A percentile compares a stretch with the other conserved stretches of the same genome.
Evolutionary conservation across 2,329 filamentous ascomycete species (phyloP).

Genomic region (Exutisphaerella laricina): DNA sequence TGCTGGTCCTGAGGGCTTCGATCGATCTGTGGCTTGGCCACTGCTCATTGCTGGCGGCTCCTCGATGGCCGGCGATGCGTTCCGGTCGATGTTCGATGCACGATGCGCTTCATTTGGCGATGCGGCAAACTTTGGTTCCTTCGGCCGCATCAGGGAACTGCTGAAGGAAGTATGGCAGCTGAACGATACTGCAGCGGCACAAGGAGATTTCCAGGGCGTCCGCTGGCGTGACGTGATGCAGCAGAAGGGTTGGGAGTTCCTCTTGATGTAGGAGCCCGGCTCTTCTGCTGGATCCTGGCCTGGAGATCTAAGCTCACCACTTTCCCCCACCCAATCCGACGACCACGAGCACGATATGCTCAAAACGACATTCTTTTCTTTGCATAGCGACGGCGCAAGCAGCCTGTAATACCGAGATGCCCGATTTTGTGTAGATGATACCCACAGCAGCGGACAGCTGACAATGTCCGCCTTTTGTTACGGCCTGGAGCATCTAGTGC

Average conservation of each 20-base stretch:
- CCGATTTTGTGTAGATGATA: slow-evolving; percentile 20
- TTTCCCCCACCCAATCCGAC: no score
- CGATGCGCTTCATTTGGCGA: slow-evolving; percentile 71
- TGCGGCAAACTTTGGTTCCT: slow-evolving; percentile 71
- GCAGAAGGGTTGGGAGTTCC: slow-evolving; percentile 84
- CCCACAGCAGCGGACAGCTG: slow-evolving; percentile 13
- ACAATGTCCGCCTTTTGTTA: not conserved
- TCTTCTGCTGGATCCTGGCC: slow-evolving; percentile 26
- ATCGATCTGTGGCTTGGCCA: slow-evolving; percentile 89
- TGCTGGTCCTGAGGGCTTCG: slow-evolving; percentile 72
- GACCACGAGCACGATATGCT: slow-evolving; percentile 2
- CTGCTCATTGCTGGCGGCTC: slow-evolving; percentile 80
- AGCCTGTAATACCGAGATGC: slow-evolving; percentile 5
- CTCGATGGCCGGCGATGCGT: slow-evolving; percentile 64
- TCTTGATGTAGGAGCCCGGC: slow-evolving; percentile 61
- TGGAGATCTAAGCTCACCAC: no score
- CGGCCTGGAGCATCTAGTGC: slow-evolving; percentile 28
- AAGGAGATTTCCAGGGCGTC: slow-evolving; percentile 58
- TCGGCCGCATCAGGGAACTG: slow-evolving; percentile 73
- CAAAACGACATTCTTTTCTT: slow-evolving; percentile 10
- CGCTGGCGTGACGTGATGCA: slow-evolving; percentile 95
- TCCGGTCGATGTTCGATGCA: slow-evolving; percentile 72
- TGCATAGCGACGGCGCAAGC: slow-evolving; percentile 32
- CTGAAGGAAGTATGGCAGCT: slow-evolving; percentile 75
- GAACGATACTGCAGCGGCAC: slow-evolving; percentile 57